Evolutionary conservation across 1,284 basidiomycete species (phyloP).

Genomic region (Mycena sp.): DNA sequence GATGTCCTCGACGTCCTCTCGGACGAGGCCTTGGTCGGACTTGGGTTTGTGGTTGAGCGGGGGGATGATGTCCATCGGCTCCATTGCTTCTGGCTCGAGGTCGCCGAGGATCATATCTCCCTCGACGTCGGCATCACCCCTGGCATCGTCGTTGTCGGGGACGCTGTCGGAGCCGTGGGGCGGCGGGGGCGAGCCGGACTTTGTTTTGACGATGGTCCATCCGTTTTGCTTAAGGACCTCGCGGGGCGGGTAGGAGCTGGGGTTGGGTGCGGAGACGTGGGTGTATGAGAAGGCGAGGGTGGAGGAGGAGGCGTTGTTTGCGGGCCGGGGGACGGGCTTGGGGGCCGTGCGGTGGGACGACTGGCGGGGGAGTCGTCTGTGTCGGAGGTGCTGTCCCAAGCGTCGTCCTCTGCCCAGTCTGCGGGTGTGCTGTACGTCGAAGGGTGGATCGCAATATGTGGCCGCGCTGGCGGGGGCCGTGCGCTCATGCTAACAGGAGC

Average conservation of each 20-base stretch:
- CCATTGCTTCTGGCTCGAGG: conserved; percentile 66
- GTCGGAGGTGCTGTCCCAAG: conserved; percentile 90
- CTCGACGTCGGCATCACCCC: conserved; percentile 65
- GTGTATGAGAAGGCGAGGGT: conserved; percentile 85
- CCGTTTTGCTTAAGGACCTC: conserved; percentile 64
- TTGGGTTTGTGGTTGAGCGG: conserved; percentile 48
- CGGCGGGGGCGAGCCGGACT: conserved; percentile 36
- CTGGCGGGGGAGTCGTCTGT: conserved; percentile 70
- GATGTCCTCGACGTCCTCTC: conserved; percentile 76
- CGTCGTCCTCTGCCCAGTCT: conserved; percentile 87
- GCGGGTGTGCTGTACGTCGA: conserved; percentile 56
- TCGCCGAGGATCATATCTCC: conserved; percentile 81
- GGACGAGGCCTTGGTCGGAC: conserved; percentile 59
- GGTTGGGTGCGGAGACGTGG: conserved; percentile 78
- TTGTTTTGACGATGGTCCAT: conserved; percentile 80
- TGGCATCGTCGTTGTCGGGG: conserved; percentile 43
- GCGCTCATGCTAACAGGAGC: conserved; percentile 57
- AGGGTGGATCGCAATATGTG: conserved; percentile 74
- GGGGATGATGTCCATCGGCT: conserved; percentile 41
- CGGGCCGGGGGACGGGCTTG: conserved; percentile 57
- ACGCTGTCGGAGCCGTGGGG: conserved; percentile 45
- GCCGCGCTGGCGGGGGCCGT: conserved; percentile 78
- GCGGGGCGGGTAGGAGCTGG: conserved; percentile 76
- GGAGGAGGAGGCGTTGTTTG: conserved; percentile 62
- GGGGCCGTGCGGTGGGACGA: conserved; percentile 42